Base-by-base conservation (phyloP, 495 filamentous ascomycete genomes). In the Pyronema domesticum region DNA sequence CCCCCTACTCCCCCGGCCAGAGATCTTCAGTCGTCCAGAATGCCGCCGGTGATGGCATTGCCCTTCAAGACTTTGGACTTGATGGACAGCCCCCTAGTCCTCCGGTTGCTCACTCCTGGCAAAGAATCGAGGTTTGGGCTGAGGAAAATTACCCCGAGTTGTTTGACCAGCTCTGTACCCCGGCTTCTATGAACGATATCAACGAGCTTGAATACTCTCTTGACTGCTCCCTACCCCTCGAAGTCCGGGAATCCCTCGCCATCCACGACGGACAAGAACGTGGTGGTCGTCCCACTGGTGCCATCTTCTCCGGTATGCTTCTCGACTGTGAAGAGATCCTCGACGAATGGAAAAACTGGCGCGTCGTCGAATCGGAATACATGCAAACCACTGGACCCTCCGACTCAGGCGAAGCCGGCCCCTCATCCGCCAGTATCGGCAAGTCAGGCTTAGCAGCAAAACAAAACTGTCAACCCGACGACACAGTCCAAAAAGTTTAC, bases 291-390 rank as follows among this genome's bases (percentile, higher is more conserved):
- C 91, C 91, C 1, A 95, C 91, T 0, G 91, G 91, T 56, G 80
- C 95, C 54, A 78, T 99, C 40, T 96, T 99, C 65, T 77, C 88
- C 37, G 80, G 75, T 63, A 99, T 99, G 91, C 73, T 96, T 44
- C 76, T 99, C 45, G 91, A 99, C 63, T 99, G 91, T 66, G 91
- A 99, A 66, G 91, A 99, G 67, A 95, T 99, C 51, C 81, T 96
- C 6, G 85, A 95, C 68, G 91, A 99, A 68, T 96, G 91, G 85
- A 81, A 82, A 58, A 94, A 95, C 64, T 99, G 91, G 91, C 80
- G 83, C 59, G 79, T 76, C 54, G 91, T 99, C 55, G 93, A 94
- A 67, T 78, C 85, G 50, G 86, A 95, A 65, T 94, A 82, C 63
- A 73, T 96, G 44, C 70, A 78, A 15, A 87, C 86, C 66, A 78